phyloP scores from a whole-genome alignment of 139 green algal species.

The Dunaliella primolecta region DNA sequence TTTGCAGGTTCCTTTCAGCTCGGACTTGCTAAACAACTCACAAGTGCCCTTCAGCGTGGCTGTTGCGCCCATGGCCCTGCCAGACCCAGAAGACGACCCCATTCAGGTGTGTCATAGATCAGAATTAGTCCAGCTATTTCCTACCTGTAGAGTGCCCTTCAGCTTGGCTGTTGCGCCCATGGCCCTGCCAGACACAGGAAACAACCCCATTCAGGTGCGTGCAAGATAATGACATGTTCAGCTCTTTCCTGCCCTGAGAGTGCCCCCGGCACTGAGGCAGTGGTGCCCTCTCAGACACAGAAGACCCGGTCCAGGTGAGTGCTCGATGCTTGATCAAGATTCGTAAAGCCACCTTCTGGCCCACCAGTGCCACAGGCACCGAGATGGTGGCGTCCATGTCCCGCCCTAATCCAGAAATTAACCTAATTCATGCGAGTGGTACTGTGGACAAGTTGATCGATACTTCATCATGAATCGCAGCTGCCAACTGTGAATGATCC shows the following conservation, averaged over 20 bases:
- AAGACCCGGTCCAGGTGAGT: too few species aligned
- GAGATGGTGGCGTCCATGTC: slow-evolving; percentile 82
- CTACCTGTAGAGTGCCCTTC: slow-evolving; percentile 91
- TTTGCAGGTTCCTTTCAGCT: slow-evolving; percentile 61
- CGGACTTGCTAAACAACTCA: slow-evolving; percentile 70
- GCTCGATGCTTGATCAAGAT: too few species aligned
- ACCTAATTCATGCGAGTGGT: slow-evolving; percentile 64
- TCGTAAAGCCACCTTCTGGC: too few species aligned
- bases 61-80: slow-evolving; percentile 78
- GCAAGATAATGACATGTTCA: too few species aligned
- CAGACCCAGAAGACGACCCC: slow-evolving; percentile 66
- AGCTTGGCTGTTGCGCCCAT: slow-evolving; percentile 81
- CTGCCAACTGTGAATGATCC: too few species aligned
- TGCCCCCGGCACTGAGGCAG: too few species aligned
- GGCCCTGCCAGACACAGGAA: slow-evolving; percentile 64
- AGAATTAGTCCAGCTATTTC: too few species aligned
- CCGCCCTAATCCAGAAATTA: slow-evolving; percentile 65
- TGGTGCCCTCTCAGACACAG: too few species aligned
- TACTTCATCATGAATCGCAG: too few species aligned
- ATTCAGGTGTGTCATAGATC: slow-evolving; percentile 69
- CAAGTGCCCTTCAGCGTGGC: slow-evolving; percentile 82
- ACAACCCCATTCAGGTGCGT: slow-evolving; percentile 70
- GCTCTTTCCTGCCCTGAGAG: too few species aligned
- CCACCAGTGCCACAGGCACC: too few species aligned
- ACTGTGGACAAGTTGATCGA: too few species aligned